Evolutionary conservation across 305 asterid genomes (phyloP).

Genomic region (Fraxinus greggii): DNA sequence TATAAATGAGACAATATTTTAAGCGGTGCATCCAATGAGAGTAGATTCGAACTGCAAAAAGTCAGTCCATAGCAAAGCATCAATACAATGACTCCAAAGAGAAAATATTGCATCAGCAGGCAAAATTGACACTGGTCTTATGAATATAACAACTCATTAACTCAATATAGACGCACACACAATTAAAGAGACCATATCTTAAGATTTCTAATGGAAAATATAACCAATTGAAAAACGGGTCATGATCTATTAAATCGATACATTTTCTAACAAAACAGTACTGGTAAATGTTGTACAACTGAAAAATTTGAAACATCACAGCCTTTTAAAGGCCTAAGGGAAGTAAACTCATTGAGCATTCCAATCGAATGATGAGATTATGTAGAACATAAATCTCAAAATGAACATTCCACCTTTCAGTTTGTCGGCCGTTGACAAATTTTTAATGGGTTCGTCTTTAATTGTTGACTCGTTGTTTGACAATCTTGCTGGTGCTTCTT

Average conservation of each 20-base stretch:
- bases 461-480: constrained; percentile 19
- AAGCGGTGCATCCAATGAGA: background rate
- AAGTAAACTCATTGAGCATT: background rate
- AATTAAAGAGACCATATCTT: background rate
- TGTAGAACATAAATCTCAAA: background rate
- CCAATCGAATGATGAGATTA: constrained; percentile 1
- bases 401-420: constrained; percentile 33
- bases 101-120: constrained; percentile 7
- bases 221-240: background rate
- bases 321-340: constrained; percentile 8
- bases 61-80: background rate
- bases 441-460: constrained; percentile 20
- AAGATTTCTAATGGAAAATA: background rate
- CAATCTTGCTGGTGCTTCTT: constrained; percentile 27
- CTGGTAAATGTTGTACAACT: background rate
- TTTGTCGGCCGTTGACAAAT: background rate
- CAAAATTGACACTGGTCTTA: constrained; percentile 10
- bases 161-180: background rate
- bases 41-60: background rate
- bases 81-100: constrained; percentile 4
- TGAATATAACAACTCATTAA: background rate
- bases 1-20: background rate
- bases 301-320: background rate
- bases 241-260: background rate
- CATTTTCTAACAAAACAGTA: background rate